Base-by-base conservation (phyloP, 163 green algal species). In the Chlamydomonas reinhardtii region DNA sequence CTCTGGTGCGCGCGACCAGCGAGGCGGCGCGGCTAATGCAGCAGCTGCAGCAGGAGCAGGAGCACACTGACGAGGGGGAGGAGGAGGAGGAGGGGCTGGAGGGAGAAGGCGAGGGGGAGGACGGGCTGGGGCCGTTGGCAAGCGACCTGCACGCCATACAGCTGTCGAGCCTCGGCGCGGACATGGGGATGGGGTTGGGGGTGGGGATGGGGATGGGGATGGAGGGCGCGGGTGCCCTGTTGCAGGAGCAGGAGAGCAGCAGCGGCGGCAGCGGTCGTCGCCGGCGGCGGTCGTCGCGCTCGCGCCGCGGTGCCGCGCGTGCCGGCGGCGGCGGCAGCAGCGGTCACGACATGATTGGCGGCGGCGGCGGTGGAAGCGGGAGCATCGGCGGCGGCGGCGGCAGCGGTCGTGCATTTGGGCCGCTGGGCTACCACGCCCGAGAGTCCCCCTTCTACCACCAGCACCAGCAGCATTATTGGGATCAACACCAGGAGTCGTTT, bases 1-100 rank as follows among this genome's bases (percentile, higher is more conserved):
- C 80, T 34, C 70, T 86, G 32, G 80, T 86, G 9, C 80, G 80
- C 1, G 80, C 80, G 5, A 79, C 69, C 25, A 86, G 80, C 56
- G 80, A 86, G 35, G 35, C 73, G 4, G 80, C 69, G 25, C 43
- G 76, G 64, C 64, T 71, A 1, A 56, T 56, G 48, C 48, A 37
- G 64, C 29, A 32, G 64, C 29, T 12, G 22, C 22, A 37, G 78
- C 76, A 31, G 43, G 65, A 31, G 78, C 78, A 29, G 34, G 70
- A 68, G 78, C 77, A 54, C 8, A 54, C 8, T 54, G 48, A 14
- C 24, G 66, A 17, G 9, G 76, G 9, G 5, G 9, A 20, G 11
- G 61, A 14, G 4, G 64, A 71, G 2, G 64, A 22, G 0, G 64
- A 35, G 27, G 29, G 15, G n/a, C n/a, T n/a, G 29, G 64, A 71